Base-by-base conservation (phyloP, 768 basidiomycete genomes). In the Lactarius deliciosus region DNA sequence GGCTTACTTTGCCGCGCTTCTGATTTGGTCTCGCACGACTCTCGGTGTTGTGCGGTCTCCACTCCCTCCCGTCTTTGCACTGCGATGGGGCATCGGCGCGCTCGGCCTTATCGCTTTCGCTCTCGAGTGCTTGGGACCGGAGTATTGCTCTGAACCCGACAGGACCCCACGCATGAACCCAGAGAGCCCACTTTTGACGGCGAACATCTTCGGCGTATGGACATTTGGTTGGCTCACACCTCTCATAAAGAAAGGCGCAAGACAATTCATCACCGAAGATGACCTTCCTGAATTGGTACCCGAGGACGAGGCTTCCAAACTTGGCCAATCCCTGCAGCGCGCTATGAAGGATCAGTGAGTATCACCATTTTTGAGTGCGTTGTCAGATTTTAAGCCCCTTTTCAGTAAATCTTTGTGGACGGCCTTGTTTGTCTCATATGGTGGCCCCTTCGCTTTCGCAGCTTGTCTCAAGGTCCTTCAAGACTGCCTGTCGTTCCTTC, bases 221-320 rank as follows among this genome's bases (percentile, higher is more conserved):
- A 88, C 86, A 0, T 98, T 98, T 73, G 77, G 80, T 0, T 98
- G 94, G 94, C 84, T 98, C 80, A 92, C 91, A 1, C 83, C 83
- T 0, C 82, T 94, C 20, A 83, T 95, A 86, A 81, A 79, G 70
- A 88, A 87, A 72, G 91, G 91, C 36, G 81, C 83, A 0, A 74
- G 77, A 6, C 77, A 84, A 61, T 86, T 83, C 74, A 87, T 98
- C 64, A 90, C 89, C 1, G 94, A 96, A 74, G 83, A 89, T 34
- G 96, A 98, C 73, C 82, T 98, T 28, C 94, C 94, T 53, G 82
- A 86, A 0, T 79, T 97, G 30, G 78, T 85, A 30, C 78, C 86
- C 0, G 73, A 77, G 10, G 92, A 97, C 72, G 86, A 89, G 70
- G 87, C 93, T 0, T 81, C 81, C 30, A 83, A 84, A 28, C 83